phyloP scores from a whole-genome alignment of 192 early-diverging fungal genomes.

The Mortierella antarctica region DNA sequence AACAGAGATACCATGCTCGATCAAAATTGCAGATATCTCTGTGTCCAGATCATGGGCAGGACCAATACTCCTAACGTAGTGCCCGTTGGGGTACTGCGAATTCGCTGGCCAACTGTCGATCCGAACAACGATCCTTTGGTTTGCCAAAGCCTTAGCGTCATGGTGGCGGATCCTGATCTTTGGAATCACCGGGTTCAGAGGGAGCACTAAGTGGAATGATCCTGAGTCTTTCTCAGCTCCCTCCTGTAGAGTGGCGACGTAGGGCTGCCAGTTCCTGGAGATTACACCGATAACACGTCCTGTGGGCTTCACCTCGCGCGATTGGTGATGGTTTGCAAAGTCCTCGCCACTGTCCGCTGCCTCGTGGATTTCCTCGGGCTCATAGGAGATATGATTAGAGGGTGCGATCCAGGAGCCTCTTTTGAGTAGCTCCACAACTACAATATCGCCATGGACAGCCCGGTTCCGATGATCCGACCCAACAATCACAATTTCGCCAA shows the following conservation, averaged over 20 bases:
- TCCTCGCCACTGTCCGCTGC: slow-evolving; percentile 36
- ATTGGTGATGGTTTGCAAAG: slow-evolving; percentile 11
- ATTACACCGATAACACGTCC: slow-evolving; percentile 71
- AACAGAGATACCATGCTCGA: slow-evolving; percentile 80
- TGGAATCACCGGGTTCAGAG: slow-evolving; percentile 73
- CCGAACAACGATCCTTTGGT: slow-evolving; percentile 76
- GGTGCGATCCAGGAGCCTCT: slow-evolving; percentile 57
- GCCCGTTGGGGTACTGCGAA: slow-evolving; percentile 81
- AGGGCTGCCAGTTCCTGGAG: slow-evolving; percentile 78
- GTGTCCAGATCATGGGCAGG: slow-evolving; percentile 73
- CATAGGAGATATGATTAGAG: slow-evolving; percentile 57
- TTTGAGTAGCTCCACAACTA: slow-evolving; percentile 70
- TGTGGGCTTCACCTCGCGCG: slow-evolving; percentile 50
- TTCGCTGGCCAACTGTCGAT: slow-evolving; percentile 77
- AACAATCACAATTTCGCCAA: slow-evolving; percentile 67
- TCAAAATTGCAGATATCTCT: slow-evolving; percentile 80
- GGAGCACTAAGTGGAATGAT: slow-evolving; percentile 72
- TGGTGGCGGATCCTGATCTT: slow-evolving; percentile 81
- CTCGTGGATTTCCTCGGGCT: slow-evolving; percentile 44
- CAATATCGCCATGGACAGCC: slow-evolving; percentile 72
- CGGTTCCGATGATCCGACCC: slow-evolving; percentile 67
- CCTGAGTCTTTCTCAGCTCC: slow-evolving; percentile 60
- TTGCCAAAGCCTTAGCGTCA: slow-evolving; percentile 63
- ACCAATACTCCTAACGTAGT: slow-evolving; percentile 78
- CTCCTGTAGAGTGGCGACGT: slow-evolving; percentile 81